Base-by-base conservation (phyloP, 257 asterid species). In the Fraxinus americana region DNA sequence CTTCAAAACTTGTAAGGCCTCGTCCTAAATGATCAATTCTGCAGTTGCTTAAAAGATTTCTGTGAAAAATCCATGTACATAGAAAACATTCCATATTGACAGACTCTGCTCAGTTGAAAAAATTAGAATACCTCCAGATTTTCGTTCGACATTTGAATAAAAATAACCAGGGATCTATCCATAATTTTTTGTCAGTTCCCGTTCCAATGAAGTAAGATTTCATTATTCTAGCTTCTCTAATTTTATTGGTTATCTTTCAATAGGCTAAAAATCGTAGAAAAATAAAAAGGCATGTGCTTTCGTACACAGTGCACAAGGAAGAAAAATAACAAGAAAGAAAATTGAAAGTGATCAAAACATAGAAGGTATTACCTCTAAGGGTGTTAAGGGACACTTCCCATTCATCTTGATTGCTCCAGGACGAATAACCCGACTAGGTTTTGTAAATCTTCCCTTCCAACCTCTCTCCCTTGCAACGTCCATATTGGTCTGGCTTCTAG, bases 401-500 rank as follows among this genome's bases (percentile, higher is more conserved):
- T 94, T 91, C 72, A 96, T 70, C 80, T 98, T 90, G 84, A 80
- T 92, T 36, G 95, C 94, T 78, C 94, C 97, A 77, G 99, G 99
- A 59, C 86, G 91, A 75, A 93, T 93, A 39, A 93, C 92, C 82
- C 97, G 85, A 69, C 99, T 98, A 65, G 88, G 97, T 78, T 89
- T 96, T 36, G 97, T 92, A 83, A 96, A 96, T 84, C 93, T 96
- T 61, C 99, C 99, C 80, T 83, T 96, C 99, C 99, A 96, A 67
- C 99, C 97, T 84, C 92, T 90, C 87, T 96, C 99, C 83, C 99
- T 88, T 59, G 98, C 99, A 88, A 94, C 97, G 87, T 92, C 97
- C 99, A 96, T 96, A n/a, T n/a, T n/a, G n/a, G n/a, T n/a, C n/a
- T n/a, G n/a, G n/a, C n/a, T n/a, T n/a, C n/a, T n/a, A n/a, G n/a